These are phyloP conservation scores for Papilionanthe hybrid DNA, from an alignment of 116 monocot species.

Conservation along the genomic window DNA sequence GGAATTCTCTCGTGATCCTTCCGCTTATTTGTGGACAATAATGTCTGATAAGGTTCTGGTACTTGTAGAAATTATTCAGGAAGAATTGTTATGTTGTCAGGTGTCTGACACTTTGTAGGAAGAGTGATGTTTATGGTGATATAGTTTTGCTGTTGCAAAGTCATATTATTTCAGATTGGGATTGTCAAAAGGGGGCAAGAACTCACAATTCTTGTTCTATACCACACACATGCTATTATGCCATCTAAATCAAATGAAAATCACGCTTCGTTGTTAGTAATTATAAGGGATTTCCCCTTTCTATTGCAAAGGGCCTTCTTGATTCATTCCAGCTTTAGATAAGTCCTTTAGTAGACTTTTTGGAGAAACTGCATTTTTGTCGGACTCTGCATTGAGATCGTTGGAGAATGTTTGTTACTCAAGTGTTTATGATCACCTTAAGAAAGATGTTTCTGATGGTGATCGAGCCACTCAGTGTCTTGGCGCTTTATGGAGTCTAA, in stretches of 20 bases:
- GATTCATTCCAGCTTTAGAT: slow-evolving; percentile 84
- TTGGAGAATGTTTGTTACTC: slow-evolving; percentile 77
- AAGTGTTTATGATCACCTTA: slow-evolving; percentile 31
- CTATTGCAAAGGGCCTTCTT: slow-evolving; percentile 67
- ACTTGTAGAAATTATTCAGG: no score
- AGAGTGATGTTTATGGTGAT: slow-evolving; percentile 58
- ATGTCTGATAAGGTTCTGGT: no score
- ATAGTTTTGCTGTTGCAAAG: slow-evolving; percentile 47
- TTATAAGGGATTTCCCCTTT: slow-evolving; percentile 81
- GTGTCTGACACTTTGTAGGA: no score
- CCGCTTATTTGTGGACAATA: no score
- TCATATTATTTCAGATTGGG: slow-evolving; percentile 66
- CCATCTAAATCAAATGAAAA: slow-evolving; percentile 31
- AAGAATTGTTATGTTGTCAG: no score
- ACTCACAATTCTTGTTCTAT: slow-evolving; percentile 72
- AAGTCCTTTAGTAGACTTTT: slow-evolving; percentile 88
- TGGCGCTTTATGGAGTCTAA: slow-evolving; percentile 83
- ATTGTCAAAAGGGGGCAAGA: slow-evolving; percentile 90
- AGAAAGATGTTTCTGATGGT: slow-evolving; percentile 56
- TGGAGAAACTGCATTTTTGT: slow-evolving; percentile 76
- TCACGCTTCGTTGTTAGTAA: slow-evolving; percentile 26
- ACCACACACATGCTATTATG: slow-evolving; percentile 56
- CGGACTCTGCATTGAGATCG: slow-evolving; percentile 59
- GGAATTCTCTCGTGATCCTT: no score
- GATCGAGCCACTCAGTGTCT: slow-evolving; percentile 92